Conservation (phyloP, 345 rosid genomes). For the Hirschfeldia incana region DNA sequence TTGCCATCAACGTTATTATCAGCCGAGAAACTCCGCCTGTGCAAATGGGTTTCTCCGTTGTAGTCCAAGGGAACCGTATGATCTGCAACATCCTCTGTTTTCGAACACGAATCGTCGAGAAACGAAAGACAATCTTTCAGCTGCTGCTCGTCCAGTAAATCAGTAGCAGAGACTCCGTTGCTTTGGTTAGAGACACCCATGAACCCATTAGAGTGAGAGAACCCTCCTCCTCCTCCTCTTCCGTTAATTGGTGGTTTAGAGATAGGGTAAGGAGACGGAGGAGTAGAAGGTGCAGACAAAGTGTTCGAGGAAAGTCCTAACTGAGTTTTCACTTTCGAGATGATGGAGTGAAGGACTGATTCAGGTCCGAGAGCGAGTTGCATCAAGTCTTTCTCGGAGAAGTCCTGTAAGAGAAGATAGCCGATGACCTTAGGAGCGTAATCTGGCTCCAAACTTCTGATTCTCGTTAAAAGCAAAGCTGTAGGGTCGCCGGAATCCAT, state of each 20-base stretch:
- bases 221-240: constrained; percentile 11
- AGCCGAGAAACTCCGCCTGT: too few species aligned
- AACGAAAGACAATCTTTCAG: constrained; percentile 66
- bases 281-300: constrained; percentile 44
- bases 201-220: constrained; percentile 33
- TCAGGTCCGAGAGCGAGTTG: constrained; percentile 68
- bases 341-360: constrained; percentile 48
- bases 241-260: constrained; percentile 48
- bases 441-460: constrained; percentile 71
- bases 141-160: constrained; percentile 60
- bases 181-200: constrained; percentile 33
- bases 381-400: constrained; percentile 57
- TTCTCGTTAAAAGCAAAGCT: constrained; percentile 56
- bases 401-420: constrained; percentile 71
- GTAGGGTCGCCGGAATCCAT: constrained; percentile 87
- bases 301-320: constrained; percentile 52
- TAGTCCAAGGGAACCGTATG: too few species aligned
- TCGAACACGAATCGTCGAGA: constrained; percentile 52
- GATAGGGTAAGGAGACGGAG: constrained; percentile 48
- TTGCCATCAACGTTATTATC: constrained; percentile 45
- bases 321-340: constrained; percentile 60
- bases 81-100: constrained; percentile 1
- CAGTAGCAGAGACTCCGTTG: constrained; percentile 41
- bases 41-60: too few species aligned
- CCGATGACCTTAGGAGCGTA: constrained; percentile 86